Percentiles rank a stretch among this genome's conserved stretches.
Evolutionary conservation across 805 yeast species (phyloP).

Genomic region (Blastobotrys mokoenaii): DNA sequence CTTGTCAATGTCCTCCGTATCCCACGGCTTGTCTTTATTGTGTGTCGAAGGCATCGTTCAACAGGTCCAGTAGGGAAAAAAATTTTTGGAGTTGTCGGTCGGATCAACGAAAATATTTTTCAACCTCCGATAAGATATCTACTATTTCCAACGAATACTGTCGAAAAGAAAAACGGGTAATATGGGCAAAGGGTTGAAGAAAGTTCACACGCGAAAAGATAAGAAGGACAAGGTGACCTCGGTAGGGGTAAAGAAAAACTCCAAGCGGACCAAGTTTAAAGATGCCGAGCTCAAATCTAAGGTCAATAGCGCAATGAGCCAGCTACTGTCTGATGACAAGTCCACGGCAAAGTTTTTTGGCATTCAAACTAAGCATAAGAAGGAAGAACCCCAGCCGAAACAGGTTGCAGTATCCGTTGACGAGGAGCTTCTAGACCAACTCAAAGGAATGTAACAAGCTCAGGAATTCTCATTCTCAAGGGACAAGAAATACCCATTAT

Average conservation of each 20-base stretch:
- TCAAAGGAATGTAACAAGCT: constrained; percentile 1
- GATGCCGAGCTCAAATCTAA: not conserved
- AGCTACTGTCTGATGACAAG: not conserved
- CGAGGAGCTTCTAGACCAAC: constrained; percentile 4
- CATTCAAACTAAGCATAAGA: not conserved
- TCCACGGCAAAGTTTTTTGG: not conserved
- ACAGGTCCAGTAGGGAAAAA: not conserved
- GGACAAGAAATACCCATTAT: no score
- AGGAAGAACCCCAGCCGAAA: not conserved
- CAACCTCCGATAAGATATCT: not conserved
- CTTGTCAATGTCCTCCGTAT: constrained; percentile 86
- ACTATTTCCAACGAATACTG: no score
- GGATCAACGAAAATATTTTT: not conserved
- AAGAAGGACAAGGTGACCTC: not conserved
- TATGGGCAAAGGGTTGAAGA: not conserved
- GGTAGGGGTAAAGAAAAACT: not conserved
- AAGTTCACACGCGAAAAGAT: not conserved
- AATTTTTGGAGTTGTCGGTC: not conserved
- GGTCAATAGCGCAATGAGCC: no score
- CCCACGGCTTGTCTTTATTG: constrained; percentile 97
- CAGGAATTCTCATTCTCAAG: no score
- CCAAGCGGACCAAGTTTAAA: not conserved
- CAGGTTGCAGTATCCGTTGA: not conserved
- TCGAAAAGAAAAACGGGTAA: not conserved
- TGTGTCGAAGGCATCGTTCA: constrained; percentile 86